A percentile compares a stretch with the other conserved stretches of the same genome.
Evolutionary conservation across 192 early-diverging fungal genomes (phyloP).

Genomic region (Chytriomyces sp.): DNA sequence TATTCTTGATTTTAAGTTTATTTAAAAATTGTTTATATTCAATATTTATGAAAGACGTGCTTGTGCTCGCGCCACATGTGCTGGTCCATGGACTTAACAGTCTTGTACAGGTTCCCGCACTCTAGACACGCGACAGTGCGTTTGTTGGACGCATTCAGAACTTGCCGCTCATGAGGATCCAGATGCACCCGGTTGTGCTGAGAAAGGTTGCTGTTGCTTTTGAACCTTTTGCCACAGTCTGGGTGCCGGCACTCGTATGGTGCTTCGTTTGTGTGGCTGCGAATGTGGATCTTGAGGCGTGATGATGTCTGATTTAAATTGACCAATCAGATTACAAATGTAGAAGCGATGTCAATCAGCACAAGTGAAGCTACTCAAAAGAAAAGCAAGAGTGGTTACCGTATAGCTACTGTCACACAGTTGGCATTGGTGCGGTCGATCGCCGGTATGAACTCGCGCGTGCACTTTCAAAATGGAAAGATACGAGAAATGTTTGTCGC

Average conservation of each 20-base stretch:
- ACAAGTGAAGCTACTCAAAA: neutral
- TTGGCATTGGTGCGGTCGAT: constrained; percentile 46
- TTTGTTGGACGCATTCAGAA: neutral
- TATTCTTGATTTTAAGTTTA: too few relatives aligned
- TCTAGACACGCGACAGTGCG: constrained; percentile 23
- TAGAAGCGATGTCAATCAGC: too few relatives aligned
- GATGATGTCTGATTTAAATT: constrained; percentile 12
- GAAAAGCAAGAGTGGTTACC: neutral
- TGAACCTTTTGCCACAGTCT: constrained; percentile 36
- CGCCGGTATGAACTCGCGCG: constrained; percentile 60
- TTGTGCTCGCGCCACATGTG: constrained; percentile 28
- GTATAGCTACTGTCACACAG: neutral
- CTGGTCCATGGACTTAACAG: constrained; percentile 31
- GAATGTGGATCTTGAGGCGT: constrained; percentile 45
- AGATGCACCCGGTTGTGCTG: constrained; percentile 37
- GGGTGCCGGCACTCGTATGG: constrained; percentile 34
- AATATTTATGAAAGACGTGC: neutral
- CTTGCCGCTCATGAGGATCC: constrained; percentile 42
- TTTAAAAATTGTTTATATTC: too few relatives aligned
- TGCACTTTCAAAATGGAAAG: constrained; percentile 65
- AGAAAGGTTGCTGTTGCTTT: constrained; percentile 32
- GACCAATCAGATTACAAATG: too few relatives aligned
- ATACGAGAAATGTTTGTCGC: constrained; percentile 35
- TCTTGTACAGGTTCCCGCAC: constrained; percentile 24
- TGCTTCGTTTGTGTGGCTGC: constrained; percentile 32